Percentiles rank a stretch among this genome's conserved stretches.
Conservation (phyloP, 2,329 filamentous ascomycete genomes). For the Akanthomyces muscarius region DNA sequence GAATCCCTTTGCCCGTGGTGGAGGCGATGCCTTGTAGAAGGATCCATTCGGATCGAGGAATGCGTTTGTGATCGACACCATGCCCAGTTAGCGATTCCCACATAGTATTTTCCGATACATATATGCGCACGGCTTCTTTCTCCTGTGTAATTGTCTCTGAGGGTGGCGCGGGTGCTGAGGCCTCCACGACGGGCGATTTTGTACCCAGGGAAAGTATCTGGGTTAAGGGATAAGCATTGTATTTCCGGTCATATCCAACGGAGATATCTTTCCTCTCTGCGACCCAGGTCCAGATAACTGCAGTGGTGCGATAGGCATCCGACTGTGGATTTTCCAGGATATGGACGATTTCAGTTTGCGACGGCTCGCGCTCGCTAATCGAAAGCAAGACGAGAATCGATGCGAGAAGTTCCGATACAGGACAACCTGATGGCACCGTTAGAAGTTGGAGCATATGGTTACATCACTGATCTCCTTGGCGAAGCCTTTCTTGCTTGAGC, state of each 20-base stretch:
- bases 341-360: conserved; percentile 21
- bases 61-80: conserved; percentile 52
- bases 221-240: conserved; percentile 37
- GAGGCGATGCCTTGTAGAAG: conserved; percentile 55
- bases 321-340: conserved; percentile 17
- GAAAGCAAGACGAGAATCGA: conserved; percentile 26
- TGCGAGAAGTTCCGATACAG: conserved; percentile 30
- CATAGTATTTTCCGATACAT: conserved; percentile 51
- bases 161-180: too few species aligned
- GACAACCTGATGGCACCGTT: conserved; percentile 26
- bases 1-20: conserved; percentile 49
- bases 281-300: conserved; percentile 36
- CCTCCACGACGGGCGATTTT: neutral
- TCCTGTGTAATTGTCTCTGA: neutral
- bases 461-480: too few species aligned
- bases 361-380: conserved; percentile 3
- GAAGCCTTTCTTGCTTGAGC: neutral
- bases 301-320: conserved; percentile 25
- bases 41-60: conserved; percentile 57
- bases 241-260: conserved; percentile 30
- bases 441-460: neutral
- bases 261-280: conserved; percentile 33
- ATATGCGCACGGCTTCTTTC: conserved; percentile 32
- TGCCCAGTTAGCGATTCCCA: conserved; percentile 60
- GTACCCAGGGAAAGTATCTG: conserved; percentile 27